These are phyloP conservation scores for Oryza rufipogon DNA, from an alignment of 176 grass and related monocot genomes.

Conservation along the genomic window DNA sequence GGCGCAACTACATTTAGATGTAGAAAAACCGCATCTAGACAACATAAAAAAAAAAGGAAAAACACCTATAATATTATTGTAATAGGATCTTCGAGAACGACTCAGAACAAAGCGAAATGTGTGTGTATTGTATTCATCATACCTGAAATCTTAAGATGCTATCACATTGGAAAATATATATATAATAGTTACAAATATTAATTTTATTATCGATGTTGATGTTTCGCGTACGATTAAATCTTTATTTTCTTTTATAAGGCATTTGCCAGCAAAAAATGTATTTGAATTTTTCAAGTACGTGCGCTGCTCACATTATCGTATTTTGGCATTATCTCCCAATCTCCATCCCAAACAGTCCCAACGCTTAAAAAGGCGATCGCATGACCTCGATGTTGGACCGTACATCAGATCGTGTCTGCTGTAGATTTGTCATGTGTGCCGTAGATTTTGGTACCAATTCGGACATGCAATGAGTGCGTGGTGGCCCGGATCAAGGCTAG, in stretches of 20 bases:
- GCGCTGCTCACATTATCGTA: no score
- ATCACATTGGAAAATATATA: no score
- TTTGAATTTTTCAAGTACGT: no score
- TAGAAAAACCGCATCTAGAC: no score
- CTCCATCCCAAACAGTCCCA: not conserved
- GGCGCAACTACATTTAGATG: no score
- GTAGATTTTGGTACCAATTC: not conserved
- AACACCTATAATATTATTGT: no score
- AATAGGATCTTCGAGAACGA: not conserved
- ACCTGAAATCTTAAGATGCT: not conserved
- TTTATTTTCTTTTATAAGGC: no score
- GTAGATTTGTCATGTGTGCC: slow-evolving; percentile 3
- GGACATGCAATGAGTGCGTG: not conserved
- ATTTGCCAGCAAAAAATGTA: no score
- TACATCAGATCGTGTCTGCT: not conserved
- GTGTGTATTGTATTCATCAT: not conserved
- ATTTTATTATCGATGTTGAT: no score
- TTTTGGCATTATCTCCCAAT: not conserved
- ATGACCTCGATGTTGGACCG: not conserved
- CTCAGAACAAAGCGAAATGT: not conserved
- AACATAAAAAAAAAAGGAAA: no score
- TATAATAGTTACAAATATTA: no score
- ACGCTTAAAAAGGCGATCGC: not conserved
- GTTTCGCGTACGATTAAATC: no score
- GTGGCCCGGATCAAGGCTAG: not conserved